phyloP scores from a whole-genome alignment of 306 rosid genomes.

The Lablab purpureus region DNA sequence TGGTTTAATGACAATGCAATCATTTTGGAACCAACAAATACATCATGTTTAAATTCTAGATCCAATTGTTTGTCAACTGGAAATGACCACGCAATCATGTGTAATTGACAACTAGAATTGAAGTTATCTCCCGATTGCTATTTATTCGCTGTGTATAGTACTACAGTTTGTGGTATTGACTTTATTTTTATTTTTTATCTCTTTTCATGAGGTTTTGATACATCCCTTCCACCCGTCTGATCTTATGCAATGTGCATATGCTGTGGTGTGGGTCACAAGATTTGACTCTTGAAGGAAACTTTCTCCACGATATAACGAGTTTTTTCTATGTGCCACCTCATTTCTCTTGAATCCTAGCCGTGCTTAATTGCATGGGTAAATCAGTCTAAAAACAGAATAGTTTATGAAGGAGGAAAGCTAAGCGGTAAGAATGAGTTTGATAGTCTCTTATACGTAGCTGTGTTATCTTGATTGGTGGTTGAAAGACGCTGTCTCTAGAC shows the following conservation, averaged over 20 bases:
- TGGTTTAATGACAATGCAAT: conserved; percentile 42
- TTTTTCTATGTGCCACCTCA: background rate
- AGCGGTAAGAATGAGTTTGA: background rate
- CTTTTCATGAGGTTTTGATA: background rate
- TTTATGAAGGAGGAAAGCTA: background rate
- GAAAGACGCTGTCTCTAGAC: background rate
- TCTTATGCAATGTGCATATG: background rate
- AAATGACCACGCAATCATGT: conserved; percentile 19
- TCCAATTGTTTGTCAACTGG: conserved; percentile 13
- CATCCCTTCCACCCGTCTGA: background rate
- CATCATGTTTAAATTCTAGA: conserved; percentile 29
- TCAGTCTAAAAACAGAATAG: background rate
- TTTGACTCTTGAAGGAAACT: background rate
- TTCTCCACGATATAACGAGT: background rate
- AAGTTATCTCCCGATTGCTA: conserved; percentile 22
- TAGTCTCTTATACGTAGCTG: background rate
- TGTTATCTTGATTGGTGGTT: background rate
- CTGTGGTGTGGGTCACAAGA: background rate
- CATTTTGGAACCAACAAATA: conserved; percentile 36
- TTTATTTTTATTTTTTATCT: background rate
- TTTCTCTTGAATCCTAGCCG: background rate
- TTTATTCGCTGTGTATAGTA: background rate
- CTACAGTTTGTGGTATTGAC: background rate
- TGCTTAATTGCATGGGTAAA: background rate
- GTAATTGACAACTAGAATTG: conserved; percentile 29